Evolutionary conservation across 1,284 basidiomycete genomes (phyloP), one percentile per base, ranked within the genome.

Genomic region (Boletus subluridellus): DNA sequence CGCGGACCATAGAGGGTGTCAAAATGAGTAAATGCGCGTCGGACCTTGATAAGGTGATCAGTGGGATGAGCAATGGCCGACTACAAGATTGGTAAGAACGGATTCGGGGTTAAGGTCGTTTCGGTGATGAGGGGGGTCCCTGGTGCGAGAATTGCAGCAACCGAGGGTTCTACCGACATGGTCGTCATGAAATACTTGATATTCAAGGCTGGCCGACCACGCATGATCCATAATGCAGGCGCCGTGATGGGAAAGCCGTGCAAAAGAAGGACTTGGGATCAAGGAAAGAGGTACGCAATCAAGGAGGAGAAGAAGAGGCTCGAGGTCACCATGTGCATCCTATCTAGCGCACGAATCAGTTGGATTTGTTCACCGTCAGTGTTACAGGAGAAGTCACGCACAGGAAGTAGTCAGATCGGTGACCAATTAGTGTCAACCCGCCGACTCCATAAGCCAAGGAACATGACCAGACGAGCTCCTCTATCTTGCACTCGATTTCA

Each of bases 271-370:
- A 64, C 72, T 65, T 78, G 75, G 1, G 77, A 78, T 0, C 67
- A 59, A 0, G 73, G 76, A 15, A 71, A 66, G 21, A 83, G 61
- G 57, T 72, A 68, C 10, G 74, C 67, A 6, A 76, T 60, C 44
- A 78, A 60, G 1, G 82, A 76, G 0, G 78, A 73, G 24, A 83
- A 66, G 65, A 83, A 84, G 32, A 82, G 65, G 10, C 78, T 78
- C 24, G 81, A 82, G 0, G 83, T 85, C 50, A 84, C 78, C 28
- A 82, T 63, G 59, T 84, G 82, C 78, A 83, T 80, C 12, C 82
- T 84, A 14, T 3, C 12, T 5, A 10, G 28, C 1, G 39, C 35
- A 24, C 34, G 38, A n/a, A 41, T 59, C 35, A 55, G 47, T 26
- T 5, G 8, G 37, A 8, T 7, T n/a, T 12, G 17, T 52, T 8